phyloP scores from a whole-genome alignment of 345 rosid genomes.

The Euphorbia lathyris region DNA sequence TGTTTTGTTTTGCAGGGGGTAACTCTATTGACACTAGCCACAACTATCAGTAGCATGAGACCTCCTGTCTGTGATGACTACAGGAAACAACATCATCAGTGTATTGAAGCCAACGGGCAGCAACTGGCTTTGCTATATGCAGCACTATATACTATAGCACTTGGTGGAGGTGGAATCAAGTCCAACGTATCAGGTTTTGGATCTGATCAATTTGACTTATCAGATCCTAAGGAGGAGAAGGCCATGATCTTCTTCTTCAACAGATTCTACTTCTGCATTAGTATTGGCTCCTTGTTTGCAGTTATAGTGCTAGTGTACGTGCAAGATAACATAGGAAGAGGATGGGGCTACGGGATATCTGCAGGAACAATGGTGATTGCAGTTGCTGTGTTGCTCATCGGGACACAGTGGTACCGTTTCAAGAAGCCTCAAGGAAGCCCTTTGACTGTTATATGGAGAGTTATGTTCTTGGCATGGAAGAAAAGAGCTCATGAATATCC shows the following conservation, averaged over 20 bases:
- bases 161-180: conserved; percentile 89
- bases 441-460: conserved; percentile 75
- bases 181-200: conserved; percentile 92
- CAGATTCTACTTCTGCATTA: conserved; percentile 42
- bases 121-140: conserved; percentile 71
- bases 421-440: conserved; percentile 85
- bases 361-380: conserved; percentile 80
- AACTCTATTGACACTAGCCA: conserved; percentile 53
- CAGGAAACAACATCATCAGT: conserved; percentile 51
- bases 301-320: conserved; percentile 72
- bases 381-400: conserved; percentile 50
- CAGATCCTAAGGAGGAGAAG: conserved; percentile 80
- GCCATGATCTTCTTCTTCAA: conserved; percentile 37
- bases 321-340: conserved; percentile 90
- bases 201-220: conserved; percentile 74
- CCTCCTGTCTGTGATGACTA: conserved; percentile 69
- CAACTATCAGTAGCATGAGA: conserved; percentile 69
- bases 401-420: conserved; percentile 64
- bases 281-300: conserved; percentile 76
- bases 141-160: conserved; percentile 74
- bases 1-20: too few species aligned
- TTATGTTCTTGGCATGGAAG: conserved; percentile 70
- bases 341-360: conserved; percentile 88
- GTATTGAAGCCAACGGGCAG: conserved; percentile 63
- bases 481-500: conserved; percentile 56